A percentile compares a stretch with the other conserved stretches of the same genome.
phyloP scores from a whole-genome alignment of 768 basidiomycete genomes.

The Sistotremastrum niveocremeum region DNA sequence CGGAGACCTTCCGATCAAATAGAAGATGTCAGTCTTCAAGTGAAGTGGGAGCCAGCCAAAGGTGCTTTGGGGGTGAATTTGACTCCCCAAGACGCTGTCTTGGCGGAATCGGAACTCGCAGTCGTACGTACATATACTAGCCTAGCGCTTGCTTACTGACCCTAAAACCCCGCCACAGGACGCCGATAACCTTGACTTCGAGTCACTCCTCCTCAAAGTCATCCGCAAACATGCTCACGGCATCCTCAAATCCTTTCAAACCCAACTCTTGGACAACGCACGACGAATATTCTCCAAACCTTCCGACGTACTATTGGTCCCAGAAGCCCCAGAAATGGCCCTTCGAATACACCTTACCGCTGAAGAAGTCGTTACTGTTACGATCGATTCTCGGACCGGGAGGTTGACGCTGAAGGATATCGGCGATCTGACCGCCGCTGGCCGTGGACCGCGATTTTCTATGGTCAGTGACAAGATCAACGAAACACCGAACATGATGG shows the following conservation, averaged over 20 bases:
- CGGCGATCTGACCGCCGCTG: slow-evolving; percentile 65
- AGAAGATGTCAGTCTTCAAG: slow-evolving; percentile 52
- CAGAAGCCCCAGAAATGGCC: slow-evolving; percentile 38
- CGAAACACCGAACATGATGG: slow-evolving; percentile 46
- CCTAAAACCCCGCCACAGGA: slow-evolving; percentile 26
- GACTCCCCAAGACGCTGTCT: slow-evolving; percentile 30
- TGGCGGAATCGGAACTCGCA: slow-evolving; percentile 28
- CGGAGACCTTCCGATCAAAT: slow-evolving; percentile 58
- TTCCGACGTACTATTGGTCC: slow-evolving; percentile 40
- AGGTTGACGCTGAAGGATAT: slow-evolving; percentile 66
- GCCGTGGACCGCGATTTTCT: slow-evolving; percentile 54
- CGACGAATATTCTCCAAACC: slow-evolving; percentile 45
- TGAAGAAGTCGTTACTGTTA: slow-evolving; percentile 62
- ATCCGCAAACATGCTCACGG: slow-evolving; percentile 53
- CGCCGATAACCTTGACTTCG: slow-evolving; percentile 59
- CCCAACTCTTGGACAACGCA: slow-evolving; percentile 37
- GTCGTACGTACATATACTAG: slow-evolving; percentile 36
- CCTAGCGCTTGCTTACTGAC: not conserved
- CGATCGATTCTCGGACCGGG: slow-evolving; percentile 71
- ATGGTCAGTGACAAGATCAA: slow-evolving; percentile 50
- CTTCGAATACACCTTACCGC: slow-evolving; percentile 62
- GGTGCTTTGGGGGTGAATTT: slow-evolving; percentile 51
- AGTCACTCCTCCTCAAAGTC: slow-evolving; percentile 47
- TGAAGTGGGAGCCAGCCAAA: slow-evolving; percentile 65
- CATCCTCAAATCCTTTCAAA: slow-evolving; percentile 44